phyloP scores from a whole-genome alignment of 441 rosid genomes.

The Populus hybrid region DNA sequence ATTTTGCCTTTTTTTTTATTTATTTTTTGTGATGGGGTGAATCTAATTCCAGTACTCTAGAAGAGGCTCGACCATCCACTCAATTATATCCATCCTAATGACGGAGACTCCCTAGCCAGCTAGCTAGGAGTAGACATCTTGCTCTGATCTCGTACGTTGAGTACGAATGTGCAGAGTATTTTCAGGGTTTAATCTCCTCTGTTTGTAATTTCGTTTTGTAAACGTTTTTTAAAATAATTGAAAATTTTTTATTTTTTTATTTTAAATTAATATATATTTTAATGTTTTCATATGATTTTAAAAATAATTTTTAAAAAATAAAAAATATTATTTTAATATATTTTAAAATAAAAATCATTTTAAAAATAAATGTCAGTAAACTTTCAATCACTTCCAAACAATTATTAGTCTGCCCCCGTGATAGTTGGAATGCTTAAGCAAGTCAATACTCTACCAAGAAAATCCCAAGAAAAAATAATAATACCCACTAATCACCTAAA shows the following conservation, averaged over 20 bases:
- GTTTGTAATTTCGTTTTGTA: too few species aligned
- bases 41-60: neutral
- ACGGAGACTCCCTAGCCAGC: neutral
- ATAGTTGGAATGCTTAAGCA: neutral
- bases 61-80: neutral
- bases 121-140: too few species aligned
- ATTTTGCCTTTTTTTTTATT: neutral
- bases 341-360: too few species aligned
- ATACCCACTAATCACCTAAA: neutral
- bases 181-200: neutral
- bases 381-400: too few species aligned
- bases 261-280: too few species aligned
- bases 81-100: neutral
- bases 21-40: neutral
- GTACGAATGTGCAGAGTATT: neutral
- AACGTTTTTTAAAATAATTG: too few species aligned
- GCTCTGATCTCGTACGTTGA: neutral
- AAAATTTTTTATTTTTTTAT: too few species aligned
- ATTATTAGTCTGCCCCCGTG: neutral
- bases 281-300: too few species aligned
- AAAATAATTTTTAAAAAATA: too few species aligned
- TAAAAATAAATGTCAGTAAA: too few species aligned
- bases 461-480: too few species aligned
- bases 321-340: too few species aligned
- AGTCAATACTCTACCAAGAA: neutral